Evolutionary conservation across 2,329 filamentous ascomycete species (phyloP).

Genomic region (Sclerotinia nivalis): DNA sequence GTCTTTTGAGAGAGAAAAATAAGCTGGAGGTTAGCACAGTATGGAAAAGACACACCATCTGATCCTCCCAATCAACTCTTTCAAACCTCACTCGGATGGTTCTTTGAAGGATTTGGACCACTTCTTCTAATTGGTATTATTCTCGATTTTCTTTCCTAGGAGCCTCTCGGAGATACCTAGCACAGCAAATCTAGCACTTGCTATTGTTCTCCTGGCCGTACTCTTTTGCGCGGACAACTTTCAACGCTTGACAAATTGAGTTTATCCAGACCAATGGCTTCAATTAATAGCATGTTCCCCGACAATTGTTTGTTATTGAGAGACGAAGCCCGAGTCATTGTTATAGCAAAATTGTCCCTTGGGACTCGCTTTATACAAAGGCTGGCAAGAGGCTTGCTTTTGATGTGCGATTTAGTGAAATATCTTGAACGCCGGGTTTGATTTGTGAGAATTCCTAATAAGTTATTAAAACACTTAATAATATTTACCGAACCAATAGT

Average conservation of each 20-base stretch:
- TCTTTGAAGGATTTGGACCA: constrained; percentile 74
- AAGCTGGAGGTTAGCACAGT: constrained; percentile 54
- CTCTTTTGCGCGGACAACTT: constrained; percentile 66
- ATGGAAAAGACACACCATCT: constrained; percentile 66
- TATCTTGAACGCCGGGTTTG: constrained; percentile 70
- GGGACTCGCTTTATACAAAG: constrained; percentile 67
- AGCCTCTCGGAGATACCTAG: constrained; percentile 68
- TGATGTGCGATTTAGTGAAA: constrained; percentile 67
- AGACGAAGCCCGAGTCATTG: constrained; percentile 52
- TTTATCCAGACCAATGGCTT: constrained; percentile 71
- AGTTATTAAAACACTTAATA: too few relatives aligned
- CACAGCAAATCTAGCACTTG: constrained; percentile 69
- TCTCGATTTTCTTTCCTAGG: constrained; percentile 74
- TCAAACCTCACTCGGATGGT: constrained; percentile 54
- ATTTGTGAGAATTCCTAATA: too few relatives aligned
- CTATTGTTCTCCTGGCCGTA: constrained; percentile 69
- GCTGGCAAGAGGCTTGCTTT: constrained; percentile 72
- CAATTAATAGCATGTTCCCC: constrained; percentile 76
- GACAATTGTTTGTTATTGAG: constrained; percentile 67
- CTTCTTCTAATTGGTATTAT: constrained; percentile 67
- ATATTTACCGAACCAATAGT: too few relatives aligned
- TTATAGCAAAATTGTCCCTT: constrained; percentile 63
- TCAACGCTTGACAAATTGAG: constrained; percentile 75
- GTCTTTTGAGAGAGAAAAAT: constrained; percentile 61
- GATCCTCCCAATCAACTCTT: constrained; percentile 50